Conservation (phyloP, 768 basidiomycete species). For the Lyophyllum decastes region DNA sequence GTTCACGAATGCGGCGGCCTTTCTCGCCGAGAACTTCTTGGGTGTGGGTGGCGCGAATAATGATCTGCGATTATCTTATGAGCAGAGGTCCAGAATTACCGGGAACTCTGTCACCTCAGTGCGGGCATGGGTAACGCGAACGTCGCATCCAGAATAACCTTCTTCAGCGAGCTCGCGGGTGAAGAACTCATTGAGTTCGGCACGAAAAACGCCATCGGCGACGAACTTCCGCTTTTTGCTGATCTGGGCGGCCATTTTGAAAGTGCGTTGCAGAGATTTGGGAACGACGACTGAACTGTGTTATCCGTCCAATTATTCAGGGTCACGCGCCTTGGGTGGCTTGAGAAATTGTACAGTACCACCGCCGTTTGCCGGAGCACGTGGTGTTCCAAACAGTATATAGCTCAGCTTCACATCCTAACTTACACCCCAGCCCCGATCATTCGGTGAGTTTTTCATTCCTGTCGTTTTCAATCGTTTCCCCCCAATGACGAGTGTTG, state of each 20-base stretch:
- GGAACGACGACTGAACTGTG: slow-evolving; percentile 9
- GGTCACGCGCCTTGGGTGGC: slow-evolving; percentile 21
- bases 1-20: slow-evolving; percentile 98
- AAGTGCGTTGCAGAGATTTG: slow-evolving; percentile 1
- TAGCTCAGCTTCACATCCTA: not conserved
- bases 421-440: not conserved
- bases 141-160: slow-evolving; percentile 99
- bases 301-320: not conserved
- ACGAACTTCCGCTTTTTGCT: slow-evolving; percentile 99
- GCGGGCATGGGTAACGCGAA: slow-evolving; percentile 98
- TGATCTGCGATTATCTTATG: slow-evolving; percentile 62
- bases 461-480: slow-evolving; percentile 32
- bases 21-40: slow-evolving; percentile 99
- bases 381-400: slow-evolving; percentile 4
- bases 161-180: slow-evolving; percentile 97
- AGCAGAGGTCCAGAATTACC: not conserved
- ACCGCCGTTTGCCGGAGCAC: slow-evolving; percentile 23
- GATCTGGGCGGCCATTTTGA: slow-evolving; percentile 82
- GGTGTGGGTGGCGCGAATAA: slow-evolving; percentile 99
- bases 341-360: slow-evolving; percentile 28
- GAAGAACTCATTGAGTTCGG: slow-evolving; percentile 99
- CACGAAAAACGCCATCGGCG: slow-evolving; percentile 98
- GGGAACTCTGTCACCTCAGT: slow-evolving; percentile 70
- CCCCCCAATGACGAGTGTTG: slow-evolving; percentile 94
- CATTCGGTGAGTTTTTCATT: slow-evolving; percentile 12